These are phyloP conservation scores for Penicillium sp. DNA, from an alignment of 2,329 filamentous ascomycete species.

Conservation along the genomic window DNA sequence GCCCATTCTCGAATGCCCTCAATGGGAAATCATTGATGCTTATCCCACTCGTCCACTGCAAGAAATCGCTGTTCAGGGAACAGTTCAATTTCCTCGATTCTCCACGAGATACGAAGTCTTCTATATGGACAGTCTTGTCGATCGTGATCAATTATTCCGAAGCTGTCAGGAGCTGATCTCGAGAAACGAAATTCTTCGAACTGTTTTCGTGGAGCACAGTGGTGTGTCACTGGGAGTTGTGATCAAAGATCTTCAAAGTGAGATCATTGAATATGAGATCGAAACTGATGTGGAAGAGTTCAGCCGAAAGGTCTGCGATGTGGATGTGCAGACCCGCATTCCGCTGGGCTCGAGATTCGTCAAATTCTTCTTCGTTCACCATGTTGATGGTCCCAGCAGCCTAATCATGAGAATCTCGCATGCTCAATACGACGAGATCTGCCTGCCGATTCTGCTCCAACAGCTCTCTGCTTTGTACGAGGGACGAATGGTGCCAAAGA, in stretches of 20 bases:
- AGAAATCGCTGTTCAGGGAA: slow-evolving; percentile 59
- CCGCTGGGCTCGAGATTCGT: slow-evolving; percentile 58
- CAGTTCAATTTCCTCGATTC: slow-evolving; percentile 58
- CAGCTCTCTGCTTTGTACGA: slow-evolving; percentile 56
- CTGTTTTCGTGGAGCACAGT: slow-evolving; percentile 55
- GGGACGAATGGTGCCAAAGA: slow-evolving; percentile 26
- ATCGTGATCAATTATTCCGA: slow-evolving; percentile 48
- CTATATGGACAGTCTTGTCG: slow-evolving; percentile 54
- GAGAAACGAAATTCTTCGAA: slow-evolving; percentile 61
- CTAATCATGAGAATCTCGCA: slow-evolving; percentile 61
- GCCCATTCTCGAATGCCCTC: slow-evolving; percentile 40
- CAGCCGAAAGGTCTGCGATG: slow-evolving; percentile 49
- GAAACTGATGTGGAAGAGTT: slow-evolving; percentile 50
- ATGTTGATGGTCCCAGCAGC: slow-evolving; percentile 7
- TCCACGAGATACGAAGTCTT: slow-evolving; percentile 64
- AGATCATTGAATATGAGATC: slow-evolving; percentile 50
- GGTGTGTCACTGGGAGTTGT: slow-evolving; percentile 6
- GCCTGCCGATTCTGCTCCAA: slow-evolving; percentile 58
- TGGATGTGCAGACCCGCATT: slow-evolving; percentile 55
- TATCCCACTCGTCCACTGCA: slow-evolving; percentile 59
- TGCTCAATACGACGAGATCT: slow-evolving; percentile 66
- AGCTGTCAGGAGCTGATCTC: slow-evolving; percentile 56
- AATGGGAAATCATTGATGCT: slow-evolving; percentile 50
- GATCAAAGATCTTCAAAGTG: slow-evolving; percentile 37
- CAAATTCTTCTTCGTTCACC: slow-evolving; percentile 53